Base-by-base conservation (phyloP, 2,329 filamentous ascomycete genomes). In the Calonectria pauciramosa region DNA sequence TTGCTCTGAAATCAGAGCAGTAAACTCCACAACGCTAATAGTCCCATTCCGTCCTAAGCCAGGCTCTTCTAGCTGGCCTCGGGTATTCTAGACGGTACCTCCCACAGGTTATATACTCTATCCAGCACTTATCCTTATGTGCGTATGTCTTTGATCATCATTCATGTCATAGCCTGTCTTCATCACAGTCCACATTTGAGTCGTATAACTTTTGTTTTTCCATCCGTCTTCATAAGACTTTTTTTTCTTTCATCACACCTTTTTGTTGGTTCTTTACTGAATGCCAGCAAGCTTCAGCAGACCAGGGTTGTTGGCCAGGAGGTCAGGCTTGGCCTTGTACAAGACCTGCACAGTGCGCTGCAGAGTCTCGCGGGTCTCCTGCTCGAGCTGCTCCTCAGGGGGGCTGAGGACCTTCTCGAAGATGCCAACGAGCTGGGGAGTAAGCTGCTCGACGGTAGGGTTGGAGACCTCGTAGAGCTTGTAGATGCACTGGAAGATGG, bases 401-500 rank as follows among this genome's bases (percentile, higher is more conserved):
- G 92, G 90, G 72, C 89, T 88, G 71, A 96, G 89, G 23, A 96
- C 94, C 81, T 94, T 89, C 82, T 94, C 91, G 79, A 97, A 94
- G 73, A 96, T 86, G 16, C 91, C 90, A 78, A 95, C 87, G 72
- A 97, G 88, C 82, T 92, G 89, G 47, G 92, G 90, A 6, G 94
- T 96, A 60, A 95, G 89, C 80, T 91, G 88, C 84, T 93, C 91
- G 60, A 96, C 90, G 2, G 92, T 94, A 16, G 90, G 87, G 85
- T 96, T 93, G 77, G 92, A 90, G 76, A 90, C 88, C 80, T 94
- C 91, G 85, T 96, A 98, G 77, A 99, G 91, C 85, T 94, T 93
- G 85, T 95, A 93, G 82, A 99, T 93, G 91, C 96, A 97, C 84
- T 94, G 91, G 87, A 94, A 99, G 74, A 99, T 93, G 11, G 97